Evolutionary conservation across 371 early-diverging fungal species (phyloP), one percentile per base, ranked within the genome.

Genomic region (Dichotomocladium elegans): DNA sequence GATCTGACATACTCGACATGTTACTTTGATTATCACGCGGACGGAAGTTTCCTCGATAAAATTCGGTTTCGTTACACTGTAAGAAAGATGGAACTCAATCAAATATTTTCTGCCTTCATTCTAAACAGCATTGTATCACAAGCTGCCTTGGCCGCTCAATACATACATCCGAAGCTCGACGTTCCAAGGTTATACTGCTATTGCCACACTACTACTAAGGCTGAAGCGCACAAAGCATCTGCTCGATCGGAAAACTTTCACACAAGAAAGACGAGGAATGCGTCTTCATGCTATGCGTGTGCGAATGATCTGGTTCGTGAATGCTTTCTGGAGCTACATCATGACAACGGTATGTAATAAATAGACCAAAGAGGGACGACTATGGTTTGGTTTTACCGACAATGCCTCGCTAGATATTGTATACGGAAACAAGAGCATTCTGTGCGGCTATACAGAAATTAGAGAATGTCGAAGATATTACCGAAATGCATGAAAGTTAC

Each of bases 81-180:
- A 60, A 52, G 52, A 9, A 14, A 9, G n/a, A n/a, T n/a, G n/a
- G n/a, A n/a, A n/a, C n/a, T n/a, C n/a, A 34, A 34, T 34, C 3
- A 17, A n/a, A 6, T 44, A 44, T 25, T 21, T n/a, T n/a, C n/a
- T n/a, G 9, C 15, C 4, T n/a, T 14, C 24, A 3, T 48, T 30
- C 2, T 19, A 19, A n/a, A 31, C 14, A 28, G 30, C 5, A 6
- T 8, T 9, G 11, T 1, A 24, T 37, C 24, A 28, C 1, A 45
- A 78, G 79, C 54, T 74, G 31, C 69, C 79, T 8, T 76, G 74
- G 72, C 77, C 79, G 6, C 52, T 79, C 19, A 70, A 74, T 22
- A 72, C 72, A 35, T 74, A 75, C 51, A 70, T 79, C 15, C 60
- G 52, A 17, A 29, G 41, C 26, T 44, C 59, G 6, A 57, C 34